Percentiles rank a stretch among this genome's conserved stretches.
These are phyloP conservation scores for Podaxis pistillaris DNA, from an alignment of 768 basidiomycete genomes.

Conservation along the genomic window DNA sequence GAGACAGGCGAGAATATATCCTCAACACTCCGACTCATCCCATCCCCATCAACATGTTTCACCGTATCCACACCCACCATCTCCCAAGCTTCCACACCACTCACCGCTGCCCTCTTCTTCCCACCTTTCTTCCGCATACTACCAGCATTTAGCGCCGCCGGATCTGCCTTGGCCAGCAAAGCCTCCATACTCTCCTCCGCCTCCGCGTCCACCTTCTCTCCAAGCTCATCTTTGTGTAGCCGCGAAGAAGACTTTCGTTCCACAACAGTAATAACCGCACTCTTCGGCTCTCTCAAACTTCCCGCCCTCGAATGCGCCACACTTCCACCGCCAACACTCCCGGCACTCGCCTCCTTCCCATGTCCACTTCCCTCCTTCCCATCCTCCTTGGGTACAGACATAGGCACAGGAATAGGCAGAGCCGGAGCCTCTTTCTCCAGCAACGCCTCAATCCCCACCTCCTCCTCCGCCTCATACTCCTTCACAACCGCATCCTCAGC, in stretches of 20 bases:
- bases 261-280: constrained; percentile 11
- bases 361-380: not conserved
- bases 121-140: not conserved
- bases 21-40: constrained; percentile 3
- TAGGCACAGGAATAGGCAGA: not conserved
- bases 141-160: not conserved
- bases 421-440: constrained; percentile 8
- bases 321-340: not conserved
- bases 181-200: constrained; percentile 3
- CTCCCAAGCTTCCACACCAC: constrained; percentile 13
- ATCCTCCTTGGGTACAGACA: not conserved
- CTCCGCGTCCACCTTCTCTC: not conserved
- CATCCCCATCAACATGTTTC: constrained; percentile 1
- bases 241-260: not conserved
- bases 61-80: constrained; percentile 11
- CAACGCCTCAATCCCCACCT: constrained; percentile 8
- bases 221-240: not conserved
- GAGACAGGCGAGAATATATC: constrained; percentile 6
- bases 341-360: not conserved
- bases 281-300: constrained; percentile 11
- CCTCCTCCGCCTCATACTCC: constrained; percentile 1
- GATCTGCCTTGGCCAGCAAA: not conserved
- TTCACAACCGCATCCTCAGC: not conserved
- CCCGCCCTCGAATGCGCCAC: not conserved
- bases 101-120: constrained; percentile 10